Percentiles rank a stretch among this genome's conserved stretches.
These are phyloP conservation scores for Fraxinus ornus DNA, from an alignment of 305 asterid genomes.

Conservation along the genomic window DNA sequence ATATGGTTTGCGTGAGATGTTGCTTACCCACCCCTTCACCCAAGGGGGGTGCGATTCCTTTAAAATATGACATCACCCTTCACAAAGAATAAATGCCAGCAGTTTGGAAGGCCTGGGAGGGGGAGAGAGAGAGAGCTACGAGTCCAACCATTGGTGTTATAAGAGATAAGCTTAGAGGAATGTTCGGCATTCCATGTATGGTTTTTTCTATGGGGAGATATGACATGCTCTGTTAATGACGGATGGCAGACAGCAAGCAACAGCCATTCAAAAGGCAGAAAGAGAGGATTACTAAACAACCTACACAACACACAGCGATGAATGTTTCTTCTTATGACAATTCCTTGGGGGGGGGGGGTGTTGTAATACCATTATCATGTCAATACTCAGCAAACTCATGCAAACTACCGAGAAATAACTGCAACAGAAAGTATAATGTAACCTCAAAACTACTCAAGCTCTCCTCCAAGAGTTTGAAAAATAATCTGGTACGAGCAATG, in stretches of 20 bases:
- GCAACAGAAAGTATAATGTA: slow-evolving; percentile 18
- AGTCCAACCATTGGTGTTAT: neutral
- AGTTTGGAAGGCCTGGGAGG: neutral
- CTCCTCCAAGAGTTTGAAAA: slow-evolving; percentile 96
- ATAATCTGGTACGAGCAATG: slow-evolving; percentile 97
- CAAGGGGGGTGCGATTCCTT: neutral
- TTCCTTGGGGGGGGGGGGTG: neutral
- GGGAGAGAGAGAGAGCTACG: neutral
- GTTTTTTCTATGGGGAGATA: slow-evolving; percentile 8
- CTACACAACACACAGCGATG: slow-evolving; percentile 6
- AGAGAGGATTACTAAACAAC: neutral
- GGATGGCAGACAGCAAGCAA: slow-evolving; percentile 7
- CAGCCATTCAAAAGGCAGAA: slow-evolving; percentile 10
- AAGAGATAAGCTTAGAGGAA: neutral
- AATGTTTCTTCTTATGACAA: slow-evolving; percentile 14
- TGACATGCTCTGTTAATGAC: neutral
- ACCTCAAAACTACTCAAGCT: slow-evolving; percentile 94
- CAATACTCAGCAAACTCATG: slow-evolving; percentile 17
- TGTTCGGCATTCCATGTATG: slow-evolving; percentile 4
- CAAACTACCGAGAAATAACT: slow-evolving; percentile 1
- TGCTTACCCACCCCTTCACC: neutral
- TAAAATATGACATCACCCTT: neutral
- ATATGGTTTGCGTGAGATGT: neutral
- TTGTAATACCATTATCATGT: neutral
- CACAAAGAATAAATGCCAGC: slow-evolving; percentile 3